Percentiles rank a stretch among this genome's conserved stretches.
Conservation (phyloP, 192 early-diverging fungal species). For the Tieghemiomyces parasiticus region DNA sequence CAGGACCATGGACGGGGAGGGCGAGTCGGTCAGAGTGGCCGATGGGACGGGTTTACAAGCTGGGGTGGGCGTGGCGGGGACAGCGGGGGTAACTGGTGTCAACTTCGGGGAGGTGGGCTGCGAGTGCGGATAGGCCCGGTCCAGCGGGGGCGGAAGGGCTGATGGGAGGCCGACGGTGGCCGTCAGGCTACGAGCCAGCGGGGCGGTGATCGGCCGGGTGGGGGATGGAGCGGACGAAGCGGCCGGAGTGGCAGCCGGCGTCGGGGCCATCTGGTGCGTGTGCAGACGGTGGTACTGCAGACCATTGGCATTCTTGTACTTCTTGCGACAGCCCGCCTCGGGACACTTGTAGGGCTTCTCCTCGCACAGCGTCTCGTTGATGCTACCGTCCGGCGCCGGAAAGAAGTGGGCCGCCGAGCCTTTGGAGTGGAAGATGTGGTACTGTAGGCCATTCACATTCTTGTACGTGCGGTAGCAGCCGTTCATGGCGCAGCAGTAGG, state of each 20-base stretch:
- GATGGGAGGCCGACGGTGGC: neutral
- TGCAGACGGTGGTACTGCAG: constrained; percentile 38
- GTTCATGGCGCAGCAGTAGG: constrained; percentile 49
- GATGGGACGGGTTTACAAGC: too few relatives aligned
- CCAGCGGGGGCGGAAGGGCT: neutral
- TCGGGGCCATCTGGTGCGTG: neutral
- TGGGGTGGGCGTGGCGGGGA: too few relatives aligned
- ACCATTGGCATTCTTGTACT: constrained; percentile 62
- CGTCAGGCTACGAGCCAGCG: neutral
- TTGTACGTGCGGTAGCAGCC: constrained; percentile 60
- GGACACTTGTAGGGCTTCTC: constrained; percentile 37
- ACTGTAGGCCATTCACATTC: constrained; percentile 73
- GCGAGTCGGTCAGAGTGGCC: too few relatives aligned
- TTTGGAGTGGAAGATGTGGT: constrained; percentile 51
- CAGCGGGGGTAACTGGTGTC: too few relatives aligned
- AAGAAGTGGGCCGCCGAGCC: constrained; percentile 16
- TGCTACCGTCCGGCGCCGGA: constrained; percentile 7
- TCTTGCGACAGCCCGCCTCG: constrained; percentile 34
- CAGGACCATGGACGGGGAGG: too few relatives aligned
- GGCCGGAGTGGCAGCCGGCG: neutral
- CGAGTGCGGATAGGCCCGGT: too few relatives aligned
- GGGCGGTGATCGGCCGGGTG: neutral
- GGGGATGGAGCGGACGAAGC: constrained; percentile 5
- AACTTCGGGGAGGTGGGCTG: too few relatives aligned
- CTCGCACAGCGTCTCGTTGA: constrained; percentile 11